A percentile compares a stretch with the other conserved stretches of the same genome.
Conservation (phyloP, 1,139 yeast genomes). For the Debaryomycetaceae sp. region DNA sequence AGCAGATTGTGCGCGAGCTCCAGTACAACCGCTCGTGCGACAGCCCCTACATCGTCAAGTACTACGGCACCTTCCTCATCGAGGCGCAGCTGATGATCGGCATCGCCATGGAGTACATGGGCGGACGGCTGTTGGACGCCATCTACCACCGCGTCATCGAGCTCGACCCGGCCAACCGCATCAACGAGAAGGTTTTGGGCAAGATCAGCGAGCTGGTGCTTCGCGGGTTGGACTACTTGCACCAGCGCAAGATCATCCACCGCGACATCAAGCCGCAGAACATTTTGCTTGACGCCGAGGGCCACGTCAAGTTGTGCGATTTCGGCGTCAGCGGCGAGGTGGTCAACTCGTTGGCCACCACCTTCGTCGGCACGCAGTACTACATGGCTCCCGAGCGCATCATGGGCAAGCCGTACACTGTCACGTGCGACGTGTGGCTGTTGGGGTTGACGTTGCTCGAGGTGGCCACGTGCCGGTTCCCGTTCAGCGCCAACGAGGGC, state of each 20-base stretch:
- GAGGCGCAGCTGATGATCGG: slow-evolving; percentile 72
- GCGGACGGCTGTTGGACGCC: slow-evolving; percentile 85
- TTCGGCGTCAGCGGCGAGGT: slow-evolving; percentile 99
- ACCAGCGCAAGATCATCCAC: slow-evolving; percentile 83
- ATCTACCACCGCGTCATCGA: slow-evolving; percentile 64
- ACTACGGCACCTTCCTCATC: slow-evolving; percentile 86
- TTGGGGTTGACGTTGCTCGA: slow-evolving; percentile 86
- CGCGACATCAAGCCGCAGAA: slow-evolving; percentile 94
- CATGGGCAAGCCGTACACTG: slow-evolving; percentile 91
- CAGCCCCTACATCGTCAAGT: slow-evolving; percentile 81
- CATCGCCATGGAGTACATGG: slow-evolving; percentile 97
- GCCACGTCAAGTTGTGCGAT: slow-evolving; percentile 90
- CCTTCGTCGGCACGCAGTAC: slow-evolving; percentile 94
- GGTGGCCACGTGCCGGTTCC: slow-evolving; percentile 87
- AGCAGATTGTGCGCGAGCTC: slow-evolving; percentile 81
- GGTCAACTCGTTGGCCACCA: slow-evolving; percentile 88
- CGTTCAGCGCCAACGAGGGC: slow-evolving; percentile 43
- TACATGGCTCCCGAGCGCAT: slow-evolving; percentile 99
- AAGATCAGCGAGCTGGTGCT: slow-evolving; percentile 83
- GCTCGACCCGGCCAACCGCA: slow-evolving; percentile 70
- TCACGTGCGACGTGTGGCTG: slow-evolving; percentile 95
- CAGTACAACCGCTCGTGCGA: slow-evolving; percentile 81
- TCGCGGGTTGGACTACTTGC: slow-evolving; percentile 79
- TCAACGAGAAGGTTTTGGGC: slow-evolving; percentile 89
- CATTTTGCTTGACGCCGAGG: slow-evolving; percentile 66